These are phyloP conservation scores for Peribolospora baueri DNA, from an alignment of 768 basidiomycete species.

Conservation along the genomic window DNA sequence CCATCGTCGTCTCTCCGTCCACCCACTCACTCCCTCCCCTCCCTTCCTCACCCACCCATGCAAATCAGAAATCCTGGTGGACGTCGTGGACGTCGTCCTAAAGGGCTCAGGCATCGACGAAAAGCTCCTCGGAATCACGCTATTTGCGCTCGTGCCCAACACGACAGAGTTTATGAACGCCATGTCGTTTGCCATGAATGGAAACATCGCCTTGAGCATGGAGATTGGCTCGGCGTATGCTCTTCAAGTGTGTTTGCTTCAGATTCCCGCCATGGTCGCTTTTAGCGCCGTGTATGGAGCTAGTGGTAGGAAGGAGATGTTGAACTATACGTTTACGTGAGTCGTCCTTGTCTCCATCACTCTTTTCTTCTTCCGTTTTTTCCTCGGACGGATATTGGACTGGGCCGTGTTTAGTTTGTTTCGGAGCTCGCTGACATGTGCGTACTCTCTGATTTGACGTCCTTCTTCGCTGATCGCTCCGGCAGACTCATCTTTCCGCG, in stretches of 20 bases:
- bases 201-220: slow-evolving; percentile 88
- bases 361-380: neutral
- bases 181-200: slow-evolving; percentile 87
- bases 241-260: slow-evolving; percentile 85
- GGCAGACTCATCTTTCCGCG: slow-evolving; percentile 81
- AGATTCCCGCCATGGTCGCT: slow-evolving; percentile 96
- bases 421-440: no score
- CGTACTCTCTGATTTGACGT: neutral
- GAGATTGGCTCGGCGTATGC: slow-evolving; percentile 99
- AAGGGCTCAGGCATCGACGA: slow-evolving; percentile 80
- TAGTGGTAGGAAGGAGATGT: slow-evolving; percentile 51
- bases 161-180: slow-evolving; percentile 99
- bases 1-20: no score
- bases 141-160: slow-evolving; percentile 93
- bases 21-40: no score
- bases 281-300: slow-evolving; percentile 91
- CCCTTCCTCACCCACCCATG: no score
- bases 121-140: slow-evolving; percentile 85
- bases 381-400: neutral
- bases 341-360: slow-evolving; percentile 18
- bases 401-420: neutral
- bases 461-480: neutral
- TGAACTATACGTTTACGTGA: slow-evolving; percentile 74
- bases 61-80: slow-evolving; percentile 57
- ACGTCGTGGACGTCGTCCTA: slow-evolving; percentile 83